phyloP scores from a whole-genome alignment of 2,329 filamentous ascomycete genomes.

The Penicillium sp. region DNA sequence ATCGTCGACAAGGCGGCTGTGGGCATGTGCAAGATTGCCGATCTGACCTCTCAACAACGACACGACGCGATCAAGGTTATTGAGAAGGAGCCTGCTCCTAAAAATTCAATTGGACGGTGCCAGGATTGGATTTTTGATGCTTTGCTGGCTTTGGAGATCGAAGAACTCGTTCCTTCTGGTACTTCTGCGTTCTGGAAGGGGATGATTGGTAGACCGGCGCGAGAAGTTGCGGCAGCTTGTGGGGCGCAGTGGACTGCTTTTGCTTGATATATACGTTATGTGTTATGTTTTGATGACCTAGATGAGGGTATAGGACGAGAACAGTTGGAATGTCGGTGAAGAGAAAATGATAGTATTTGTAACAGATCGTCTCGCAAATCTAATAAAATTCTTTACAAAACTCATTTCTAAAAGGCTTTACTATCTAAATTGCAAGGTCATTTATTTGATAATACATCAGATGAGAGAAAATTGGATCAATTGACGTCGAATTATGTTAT shows the following conservation, averaged over 20 bases:
- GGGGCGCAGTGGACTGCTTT: conserved; percentile 15
- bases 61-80: conserved; percentile 22
- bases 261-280: not conserved
- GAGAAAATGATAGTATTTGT: not conserved
- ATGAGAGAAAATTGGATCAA: not conserved
- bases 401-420: too few species aligned
- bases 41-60: conserved; percentile 19
- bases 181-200: conserved; percentile 29
- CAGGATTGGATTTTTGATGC: conserved; percentile 31
- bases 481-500: not conserved
- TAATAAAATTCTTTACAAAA: not conserved
- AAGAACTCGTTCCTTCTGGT: conserved; percentile 26
- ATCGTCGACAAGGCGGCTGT: conserved; percentile 25
- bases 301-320: not conserved
- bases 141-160: conserved; percentile 27
- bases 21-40: conserved; percentile 23
- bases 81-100: conserved; percentile 20
- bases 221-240: conserved; percentile 12
- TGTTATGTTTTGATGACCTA: not conserved
- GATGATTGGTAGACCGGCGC: conserved; percentile 20
- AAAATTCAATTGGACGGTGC: conserved; percentile 21
- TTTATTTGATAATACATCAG: not conserved
- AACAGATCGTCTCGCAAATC: not conserved
- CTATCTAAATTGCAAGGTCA: not conserved
- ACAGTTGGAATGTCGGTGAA: not conserved